These are phyloP conservation scores for Nadsonia fulvescens DNA, from an alignment of 805 yeast species.

Conservation along the genomic window DNA sequence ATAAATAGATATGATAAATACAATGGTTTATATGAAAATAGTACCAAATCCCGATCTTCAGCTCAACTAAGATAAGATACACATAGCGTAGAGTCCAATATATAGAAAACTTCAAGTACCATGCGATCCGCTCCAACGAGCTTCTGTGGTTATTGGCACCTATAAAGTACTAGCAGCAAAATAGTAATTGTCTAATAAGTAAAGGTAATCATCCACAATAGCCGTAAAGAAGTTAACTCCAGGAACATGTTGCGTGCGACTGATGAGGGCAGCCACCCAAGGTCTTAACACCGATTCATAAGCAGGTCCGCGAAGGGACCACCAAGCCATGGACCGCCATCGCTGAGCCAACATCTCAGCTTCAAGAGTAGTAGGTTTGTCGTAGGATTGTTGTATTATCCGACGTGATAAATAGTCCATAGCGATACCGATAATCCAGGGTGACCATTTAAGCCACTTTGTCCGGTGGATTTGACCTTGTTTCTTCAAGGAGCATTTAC, in stretches of 20 bases:
- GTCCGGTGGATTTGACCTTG: too few species aligned
- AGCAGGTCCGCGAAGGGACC: slow-evolving; percentile 22
- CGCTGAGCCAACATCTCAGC: slow-evolving; percentile 15
- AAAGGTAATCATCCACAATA: slow-evolving; percentile 21
- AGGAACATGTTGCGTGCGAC: slow-evolving; percentile 16
- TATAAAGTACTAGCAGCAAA: slow-evolving; percentile 15
- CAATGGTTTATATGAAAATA: too few species aligned
- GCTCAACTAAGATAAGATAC: too few species aligned
- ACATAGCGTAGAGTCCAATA: too few species aligned
- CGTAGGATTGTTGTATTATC: slow-evolving; percentile 12
- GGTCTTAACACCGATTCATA: slow-evolving; percentile 19
- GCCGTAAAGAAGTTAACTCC: slow-evolving; percentile 16
- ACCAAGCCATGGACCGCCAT: slow-evolving; percentile 19
- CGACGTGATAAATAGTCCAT: slow-evolving; percentile 18
- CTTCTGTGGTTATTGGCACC: too few species aligned
- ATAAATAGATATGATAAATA: too few species aligned
- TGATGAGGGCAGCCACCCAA: slow-evolving; percentile 13
- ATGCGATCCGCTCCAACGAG: too few species aligned
- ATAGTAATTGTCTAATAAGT: slow-evolving; percentile 21
- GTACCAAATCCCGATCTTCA: too few species aligned
- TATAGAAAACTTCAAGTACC: too few species aligned
- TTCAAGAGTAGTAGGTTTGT: slow-evolving; percentile 17
- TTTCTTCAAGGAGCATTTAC: too few species aligned
- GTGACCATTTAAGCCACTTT: slow-evolving; percentile 18
- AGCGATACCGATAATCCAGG: slow-evolving; percentile 22